These are phyloP conservation scores for Tubosaeta sp. DNA, from an alignment of 768 basidiomycete genomes.

Conservation along the genomic window DNA sequence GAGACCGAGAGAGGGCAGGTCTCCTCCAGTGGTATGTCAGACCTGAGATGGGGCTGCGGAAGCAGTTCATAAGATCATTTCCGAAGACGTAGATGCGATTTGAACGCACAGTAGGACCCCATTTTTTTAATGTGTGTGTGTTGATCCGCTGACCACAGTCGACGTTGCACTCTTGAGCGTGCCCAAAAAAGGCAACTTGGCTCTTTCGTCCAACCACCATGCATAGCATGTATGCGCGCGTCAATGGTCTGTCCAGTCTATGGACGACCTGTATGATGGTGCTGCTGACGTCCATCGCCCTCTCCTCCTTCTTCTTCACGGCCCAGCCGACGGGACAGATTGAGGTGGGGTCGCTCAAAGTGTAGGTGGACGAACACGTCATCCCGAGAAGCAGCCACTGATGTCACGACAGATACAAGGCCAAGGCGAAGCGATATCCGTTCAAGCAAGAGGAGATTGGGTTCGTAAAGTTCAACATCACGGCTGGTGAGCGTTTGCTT, in stretches of 20 bases:
- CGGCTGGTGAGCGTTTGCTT: conserved; percentile 55
- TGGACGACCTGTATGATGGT: conserved; percentile 74
- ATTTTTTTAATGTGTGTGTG: background rate
- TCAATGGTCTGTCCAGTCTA: conserved; percentile 71
- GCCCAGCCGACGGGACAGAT: conserved; percentile 55
- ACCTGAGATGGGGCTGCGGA: conserved; percentile 5
- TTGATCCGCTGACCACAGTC: background rate
- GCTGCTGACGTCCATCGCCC: conserved; percentile 63
- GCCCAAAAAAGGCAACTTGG: conserved; percentile 9
- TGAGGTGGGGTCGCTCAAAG: conserved; percentile 63
- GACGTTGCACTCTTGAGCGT: no score
- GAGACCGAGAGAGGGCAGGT: conserved; percentile 19
- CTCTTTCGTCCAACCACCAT: conserved; percentile 33
- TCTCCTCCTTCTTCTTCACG: conserved; percentile 67
- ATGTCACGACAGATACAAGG: conserved; percentile 37
- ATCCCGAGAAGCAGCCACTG: conserved; percentile 11
- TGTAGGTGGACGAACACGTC: conserved; percentile 35
- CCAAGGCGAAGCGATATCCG: conserved; percentile 50
- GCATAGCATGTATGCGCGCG: conserved; percentile 66
- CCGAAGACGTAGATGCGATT: conserved; percentile 14
- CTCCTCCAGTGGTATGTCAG: conserved; percentile 8
- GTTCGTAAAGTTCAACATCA: conserved; percentile 76
- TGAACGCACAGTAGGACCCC: conserved; percentile 5
- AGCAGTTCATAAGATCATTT: conserved; percentile 11
- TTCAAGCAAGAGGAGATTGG: conserved; percentile 69